Evolutionary conservation across 192 early-diverging fungal species (phyloP).

Genomic region (Coemansia pectinata): DNA sequence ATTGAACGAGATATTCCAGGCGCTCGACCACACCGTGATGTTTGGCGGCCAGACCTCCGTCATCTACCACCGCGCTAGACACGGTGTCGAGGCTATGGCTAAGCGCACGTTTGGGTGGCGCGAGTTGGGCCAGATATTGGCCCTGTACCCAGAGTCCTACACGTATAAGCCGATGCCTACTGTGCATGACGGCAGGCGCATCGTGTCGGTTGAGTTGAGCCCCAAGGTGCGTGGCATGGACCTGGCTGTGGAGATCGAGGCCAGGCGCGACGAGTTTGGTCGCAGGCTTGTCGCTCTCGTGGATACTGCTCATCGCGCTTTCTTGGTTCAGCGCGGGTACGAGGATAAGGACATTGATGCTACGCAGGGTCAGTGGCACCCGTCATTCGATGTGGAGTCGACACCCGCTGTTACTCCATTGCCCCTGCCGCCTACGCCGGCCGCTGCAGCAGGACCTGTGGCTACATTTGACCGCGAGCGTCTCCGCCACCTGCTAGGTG

Average conservation of each 20-base stretch:
- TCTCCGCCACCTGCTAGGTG: conserved; percentile 38
- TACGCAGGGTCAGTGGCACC: conserved; percentile 20
- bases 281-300: conserved; percentile 13
- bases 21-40: conserved; percentile 45
- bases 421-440: conserved; percentile 22
- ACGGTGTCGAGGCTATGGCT: conserved; percentile 58
- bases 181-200: conserved; percentile 22
- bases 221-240: conserved; percentile 17
- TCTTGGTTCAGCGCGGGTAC: conserved; percentile 26
- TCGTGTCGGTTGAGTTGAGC: conserved; percentile 43
- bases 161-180: conserved; percentile 19
- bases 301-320: conserved; percentile 20
- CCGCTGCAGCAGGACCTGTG: conserved; percentile 6
- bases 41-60: conserved; percentile 35
- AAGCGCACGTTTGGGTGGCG: conserved; percentile 56
- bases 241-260: conserved; percentile 40
- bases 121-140: conserved; percentile 58
- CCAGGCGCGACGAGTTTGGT: conserved; percentile 21
- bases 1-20: conserved; percentile 49
- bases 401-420: conserved; percentile 21
- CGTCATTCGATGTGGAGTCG: conserved; percentile 36
- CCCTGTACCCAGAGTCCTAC: conserved; percentile 58
- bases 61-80: conserved; percentile 55
- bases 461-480: conserved; percentile 31
- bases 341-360: not conserved